Base-by-base conservation (phyloP, 208 protist species). In the Leishmania braziliensis region DNA sequence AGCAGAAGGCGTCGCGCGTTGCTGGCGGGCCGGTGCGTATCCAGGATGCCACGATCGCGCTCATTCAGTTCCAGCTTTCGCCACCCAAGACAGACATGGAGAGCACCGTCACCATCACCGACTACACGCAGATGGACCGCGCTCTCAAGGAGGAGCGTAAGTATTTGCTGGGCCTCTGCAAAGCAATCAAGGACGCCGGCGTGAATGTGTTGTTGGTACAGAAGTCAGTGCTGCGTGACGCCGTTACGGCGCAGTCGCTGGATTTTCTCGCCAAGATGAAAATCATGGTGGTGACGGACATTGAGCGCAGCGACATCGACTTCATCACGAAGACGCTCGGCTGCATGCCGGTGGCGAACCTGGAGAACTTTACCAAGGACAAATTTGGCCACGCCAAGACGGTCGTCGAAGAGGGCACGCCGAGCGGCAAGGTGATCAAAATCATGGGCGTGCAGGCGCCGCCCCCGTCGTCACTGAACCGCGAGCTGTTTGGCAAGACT, bases 181-280 rank as follows among this genome's bases (percentile, higher is more conserved):
- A 99, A 84, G 89, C 96, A 68, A 99, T 99, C 87, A 97, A 98
- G 83, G 99, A 99, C 81, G 92, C 92, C 20, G 98, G 98, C 48
- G 99, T 98, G 86, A 99, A 99, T 87, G 99, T 99, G 20, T 87
- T 99, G n/a, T 94, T 99, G 36, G 93, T 99, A 39, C 99, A 99
- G 91, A 99, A 99, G 90, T 99, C 93, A 36, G 99, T 99, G 81
- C 94, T 99, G 51, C 94, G 99, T 69, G 99, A 99, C 83, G 99
- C 99, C 68, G 96, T 99, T 29, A 99, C 88, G 70, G 97, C 99
- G 74, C 91, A 99, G 70, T 98, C 98, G n/a, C 93, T 99, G 23
- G 96, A 99, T 89, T 99, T 99, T 87, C 88, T 99, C 14, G 95
- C 98, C 71, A 99, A 99, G 94, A 95, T 99, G 84, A 99, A 99